These are phyloP conservation scores for Fragaria vesca DNA, from an alignment of 306 rosid species.

Conservation along the genomic window DNA sequence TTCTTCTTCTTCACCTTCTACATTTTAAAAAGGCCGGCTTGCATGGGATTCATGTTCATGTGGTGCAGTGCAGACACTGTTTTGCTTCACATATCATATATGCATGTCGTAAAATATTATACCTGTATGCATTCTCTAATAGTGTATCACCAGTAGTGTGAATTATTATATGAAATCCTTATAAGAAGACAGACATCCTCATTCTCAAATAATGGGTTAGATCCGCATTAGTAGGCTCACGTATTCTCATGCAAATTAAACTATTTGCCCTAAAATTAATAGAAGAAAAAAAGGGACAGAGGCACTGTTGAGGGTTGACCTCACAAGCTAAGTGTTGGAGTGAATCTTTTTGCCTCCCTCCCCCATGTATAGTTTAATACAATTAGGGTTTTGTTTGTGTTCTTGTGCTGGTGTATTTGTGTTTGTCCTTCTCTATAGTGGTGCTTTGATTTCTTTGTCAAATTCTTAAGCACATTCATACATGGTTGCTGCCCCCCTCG, in stretches of 20 bases:
- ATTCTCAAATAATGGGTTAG: conserved; percentile 54
- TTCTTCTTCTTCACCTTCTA: background rate
- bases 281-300: conserved; percentile 28
- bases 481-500: background rate
- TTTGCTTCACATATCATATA: background rate
- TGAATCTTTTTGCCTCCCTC: conserved; percentile 33
- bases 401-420: background rate
- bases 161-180: background rate
- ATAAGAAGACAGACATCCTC: conserved; percentile 77
- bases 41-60: conserved; percentile 10
- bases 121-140: background rate
- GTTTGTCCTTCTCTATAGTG: background rate
- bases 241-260: conserved; percentile 45
- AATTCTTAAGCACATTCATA: background rate
- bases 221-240: conserved; percentile 69
- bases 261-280: conserved; percentile 17
- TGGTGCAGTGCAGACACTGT: conserved; percentile 13
- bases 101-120: background rate
- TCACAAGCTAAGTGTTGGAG: conserved; percentile 35
- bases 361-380: background rate
- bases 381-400: background rate
- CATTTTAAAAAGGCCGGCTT: conserved; percentile 4
- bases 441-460: background rate
- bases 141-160: background rate
- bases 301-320: conserved; percentile 58